These are phyloP conservation scores for Setomelanomma holmii DNA, from an alignment of 2,329 filamentous ascomycete genomes.

Conservation along the genomic window DNA sequence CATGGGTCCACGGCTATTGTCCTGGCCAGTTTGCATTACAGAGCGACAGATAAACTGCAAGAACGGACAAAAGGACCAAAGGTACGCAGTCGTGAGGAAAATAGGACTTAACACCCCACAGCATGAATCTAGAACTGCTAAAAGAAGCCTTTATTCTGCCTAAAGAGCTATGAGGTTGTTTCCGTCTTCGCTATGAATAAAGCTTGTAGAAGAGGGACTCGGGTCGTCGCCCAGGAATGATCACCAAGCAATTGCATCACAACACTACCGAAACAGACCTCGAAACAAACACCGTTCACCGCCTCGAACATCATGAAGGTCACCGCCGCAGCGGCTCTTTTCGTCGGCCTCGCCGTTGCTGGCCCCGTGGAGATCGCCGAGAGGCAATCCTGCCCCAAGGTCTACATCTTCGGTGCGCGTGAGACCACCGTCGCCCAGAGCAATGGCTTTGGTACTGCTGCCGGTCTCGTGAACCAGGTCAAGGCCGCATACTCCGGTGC, in stretches of 20 bases:
- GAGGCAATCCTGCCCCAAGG: slow-evolving; percentile 50
- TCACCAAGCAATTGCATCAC: slow-evolving; percentile 17
- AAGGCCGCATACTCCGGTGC: slow-evolving; percentile 50
- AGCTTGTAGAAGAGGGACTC: slow-evolving; percentile 24
- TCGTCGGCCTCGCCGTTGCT: slow-evolving; percentile 42
- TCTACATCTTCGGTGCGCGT: slow-evolving; percentile 55
- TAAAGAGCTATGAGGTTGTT: slow-evolving; percentile 26
- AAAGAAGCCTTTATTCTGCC: slow-evolving; percentile 36
- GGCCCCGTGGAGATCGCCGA: slow-evolving; percentile 46
- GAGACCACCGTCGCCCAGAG: slow-evolving; percentile 51
- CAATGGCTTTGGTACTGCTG: slow-evolving; percentile 50
- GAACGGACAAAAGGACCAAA: slow-evolving; percentile 44
- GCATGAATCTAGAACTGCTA: slow-evolving; percentile 23
- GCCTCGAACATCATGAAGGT: slow-evolving; percentile 37
- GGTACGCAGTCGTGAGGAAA: slow-evolving; percentile 18
- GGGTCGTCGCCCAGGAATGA: slow-evolving; percentile 15
- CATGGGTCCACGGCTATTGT: slow-evolving; percentile 27
- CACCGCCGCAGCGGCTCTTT: slow-evolving; percentile 36
- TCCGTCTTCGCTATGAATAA: slow-evolving; percentile 1
- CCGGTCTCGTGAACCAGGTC: slow-evolving; percentile 51
- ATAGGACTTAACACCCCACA: slow-evolving; percentile 31
- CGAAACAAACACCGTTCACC: slow-evolving; percentile 1
- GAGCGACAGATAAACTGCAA: slow-evolving; percentile 37
- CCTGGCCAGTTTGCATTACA: slow-evolving; percentile 34
- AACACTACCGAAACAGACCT: slow-evolving; percentile 11